Percentiles rank a stretch among this genome's conserved stretches.
phyloP scores from a whole-genome alignment of 148 eudicot genomes.

The Silene latifolia region DNA sequence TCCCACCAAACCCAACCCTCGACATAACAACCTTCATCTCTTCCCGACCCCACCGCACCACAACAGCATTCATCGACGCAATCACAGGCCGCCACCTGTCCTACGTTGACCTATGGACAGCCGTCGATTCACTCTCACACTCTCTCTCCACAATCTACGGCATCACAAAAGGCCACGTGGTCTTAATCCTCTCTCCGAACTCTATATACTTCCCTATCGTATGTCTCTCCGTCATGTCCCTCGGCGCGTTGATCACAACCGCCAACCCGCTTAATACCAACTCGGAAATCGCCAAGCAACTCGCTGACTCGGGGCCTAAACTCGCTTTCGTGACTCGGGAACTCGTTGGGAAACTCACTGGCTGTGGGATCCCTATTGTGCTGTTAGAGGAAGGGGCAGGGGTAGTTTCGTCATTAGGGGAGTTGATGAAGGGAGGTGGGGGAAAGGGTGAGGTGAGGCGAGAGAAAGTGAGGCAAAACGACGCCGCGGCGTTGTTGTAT shows the following conservation, averaged over 20 bases:
- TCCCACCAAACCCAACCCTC: constrained; percentile 46
- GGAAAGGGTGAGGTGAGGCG: constrained; percentile 17
- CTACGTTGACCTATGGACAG: constrained; percentile 49
- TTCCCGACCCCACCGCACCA: constrained; percentile 57
- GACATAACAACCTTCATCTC: constrained; percentile 88
- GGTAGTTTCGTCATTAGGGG: constrained; percentile 36
- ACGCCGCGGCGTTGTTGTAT: constrained; percentile 76
- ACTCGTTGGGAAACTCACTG: constrained; percentile 49
- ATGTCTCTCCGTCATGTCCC: constrained; percentile 71
- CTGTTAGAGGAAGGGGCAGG: constrained; percentile 27
- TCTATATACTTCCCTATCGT: constrained; percentile 83
- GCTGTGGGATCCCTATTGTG: constrained; percentile 37
- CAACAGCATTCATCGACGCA: constrained; percentile 80
- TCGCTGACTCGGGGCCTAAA: constrained; percentile 54
- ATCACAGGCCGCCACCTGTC: constrained; percentile 48
- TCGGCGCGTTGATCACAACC: constrained; percentile 89
- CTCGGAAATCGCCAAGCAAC: constrained; percentile 58
- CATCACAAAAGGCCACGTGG: constrained; percentile 67
- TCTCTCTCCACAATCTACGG: constrained; percentile 50
- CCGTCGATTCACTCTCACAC: constrained; percentile 60
- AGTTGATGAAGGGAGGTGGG: constrained; percentile 43
- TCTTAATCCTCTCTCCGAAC: constrained; percentile 76
- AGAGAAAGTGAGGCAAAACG: constrained; percentile 61
- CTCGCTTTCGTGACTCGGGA: constrained; percentile 62
- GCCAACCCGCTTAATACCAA: constrained; percentile 74